A percentile compares a stretch with the other conserved stretches of the same genome.
Conservation (phyloP, 148 eudicot genomes). For the Rhododendron molle region DNA sequence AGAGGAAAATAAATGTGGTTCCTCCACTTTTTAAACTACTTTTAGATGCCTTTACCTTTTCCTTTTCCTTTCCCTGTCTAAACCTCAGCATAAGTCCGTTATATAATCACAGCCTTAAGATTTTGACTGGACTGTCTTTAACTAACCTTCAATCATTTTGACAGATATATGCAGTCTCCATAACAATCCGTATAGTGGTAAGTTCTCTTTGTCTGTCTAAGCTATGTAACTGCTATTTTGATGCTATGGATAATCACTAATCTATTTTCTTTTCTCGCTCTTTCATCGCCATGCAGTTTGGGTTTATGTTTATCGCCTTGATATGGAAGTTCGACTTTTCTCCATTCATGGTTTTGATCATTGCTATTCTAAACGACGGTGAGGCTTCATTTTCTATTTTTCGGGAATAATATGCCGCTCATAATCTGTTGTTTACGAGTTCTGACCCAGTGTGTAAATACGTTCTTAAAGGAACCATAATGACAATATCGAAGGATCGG, state of each 20-base stretch:
- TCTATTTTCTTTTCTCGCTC: background rate
- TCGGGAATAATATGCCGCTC: background rate
- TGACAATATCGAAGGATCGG: slow-evolving; percentile 96
- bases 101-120: background rate
- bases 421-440: background rate
- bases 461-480: slow-evolving; percentile 63
- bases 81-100: background rate
- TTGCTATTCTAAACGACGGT: slow-evolving; percentile 97
- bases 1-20: background rate
- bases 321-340: slow-evolving; percentile 96
- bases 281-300: slow-evolving; percentile 41
- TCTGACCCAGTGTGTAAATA: background rate
- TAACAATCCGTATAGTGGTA: slow-evolving; percentile 99
- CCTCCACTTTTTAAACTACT: background rate
- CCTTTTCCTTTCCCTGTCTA: background rate
- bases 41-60: background rate
- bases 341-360: slow-evolving; percentile 98
- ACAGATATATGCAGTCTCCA: slow-evolving; percentile 98
- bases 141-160: background rate
- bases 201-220: slow-evolving; percentile 21
- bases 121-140: background rate
- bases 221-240: too few relatives aligned
- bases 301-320: slow-evolving; percentile 90
- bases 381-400: slow-evolving; percentile 12
- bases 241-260: background rate